phyloP scores from a whole-genome alignment of 148 eudicot species.

The Pouteria glomerata region DNA sequence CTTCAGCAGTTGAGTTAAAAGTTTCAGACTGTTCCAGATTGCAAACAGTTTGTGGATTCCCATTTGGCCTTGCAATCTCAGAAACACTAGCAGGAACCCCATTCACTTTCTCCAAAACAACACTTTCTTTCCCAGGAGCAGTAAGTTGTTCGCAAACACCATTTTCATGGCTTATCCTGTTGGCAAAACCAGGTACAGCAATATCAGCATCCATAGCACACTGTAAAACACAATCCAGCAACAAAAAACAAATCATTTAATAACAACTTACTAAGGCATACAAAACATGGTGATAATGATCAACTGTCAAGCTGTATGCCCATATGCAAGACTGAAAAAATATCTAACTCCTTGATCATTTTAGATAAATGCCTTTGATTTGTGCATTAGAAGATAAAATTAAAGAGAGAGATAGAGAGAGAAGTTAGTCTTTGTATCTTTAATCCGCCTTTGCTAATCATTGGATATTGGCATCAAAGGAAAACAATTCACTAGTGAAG shows the following conservation, averaged over 20 bases:
- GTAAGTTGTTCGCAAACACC: constrained; percentile 26
- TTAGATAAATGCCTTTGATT: neutral
- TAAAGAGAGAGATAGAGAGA: neutral
- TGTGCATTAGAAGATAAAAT: neutral
- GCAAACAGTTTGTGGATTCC: constrained; percentile 20
- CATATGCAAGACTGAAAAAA: constrained; percentile 15
- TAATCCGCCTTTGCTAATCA: neutral
- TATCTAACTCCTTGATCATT: neutral
- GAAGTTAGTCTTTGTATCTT: neutral
- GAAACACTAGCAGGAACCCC: constrained; percentile 24
- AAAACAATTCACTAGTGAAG: too few relatives aligned
- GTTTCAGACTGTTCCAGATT: constrained; percentile 20
- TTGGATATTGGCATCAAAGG: too few relatives aligned
- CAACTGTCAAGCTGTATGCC: constrained; percentile 77
- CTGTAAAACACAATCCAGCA: constrained; percentile 17
- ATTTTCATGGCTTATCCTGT: constrained; percentile 33
- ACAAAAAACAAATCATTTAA: too few relatives aligned
- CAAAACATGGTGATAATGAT: constrained; percentile 42
- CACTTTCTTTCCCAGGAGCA: constrained; percentile 13
- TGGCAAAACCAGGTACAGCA: constrained; percentile 19
- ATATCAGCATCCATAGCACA: constrained; percentile 56
- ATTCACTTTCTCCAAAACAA: constrained; percentile 23
- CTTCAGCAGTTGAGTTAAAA: constrained; percentile 11
- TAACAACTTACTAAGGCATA: too few relatives aligned
- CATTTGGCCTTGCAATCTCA: constrained; percentile 24